Percentiles rank a stretch among this genome's conserved stretches.
Conservation (phyloP, 495 filamentous ascomycete species). For the Terfezia boudieri region DNA sequence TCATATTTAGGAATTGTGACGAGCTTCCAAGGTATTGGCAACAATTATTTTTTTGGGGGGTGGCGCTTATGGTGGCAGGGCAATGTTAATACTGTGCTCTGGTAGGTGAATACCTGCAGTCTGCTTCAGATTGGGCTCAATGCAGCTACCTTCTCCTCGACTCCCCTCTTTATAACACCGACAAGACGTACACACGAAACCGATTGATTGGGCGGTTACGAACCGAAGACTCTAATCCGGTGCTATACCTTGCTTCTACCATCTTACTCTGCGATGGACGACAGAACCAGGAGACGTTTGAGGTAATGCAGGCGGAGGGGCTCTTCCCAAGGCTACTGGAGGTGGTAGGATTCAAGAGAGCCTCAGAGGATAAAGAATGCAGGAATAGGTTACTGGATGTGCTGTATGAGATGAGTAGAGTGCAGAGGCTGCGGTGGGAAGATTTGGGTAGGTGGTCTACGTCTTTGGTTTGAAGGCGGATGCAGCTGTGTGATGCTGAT, state of each 20-base stretch:
- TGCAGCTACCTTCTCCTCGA: constrained; percentile 66
- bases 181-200: constrained; percentile 70
- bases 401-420: constrained; percentile 90
- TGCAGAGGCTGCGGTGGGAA: constrained; percentile 55
- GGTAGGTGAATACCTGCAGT: constrained; percentile 55
- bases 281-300: constrained; percentile 46
- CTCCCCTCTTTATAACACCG: constrained; percentile 45
- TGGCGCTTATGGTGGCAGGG: background rate
- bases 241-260: constrained; percentile 59
- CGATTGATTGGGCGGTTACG: constrained; percentile 83
- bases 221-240: constrained; percentile 57
- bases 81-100: constrained; percentile 1
- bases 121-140: constrained; percentile 61
- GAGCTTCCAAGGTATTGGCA: constrained; percentile 38
- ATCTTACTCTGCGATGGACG: constrained; percentile 83
- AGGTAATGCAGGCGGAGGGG: constrained; percentile 68
- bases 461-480: background rate
- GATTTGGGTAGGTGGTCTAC: constrained; percentile 38
- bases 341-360: constrained; percentile 42
- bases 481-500: background rate
- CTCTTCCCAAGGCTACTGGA: constrained; percentile 66
- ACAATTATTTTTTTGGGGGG: background rate
- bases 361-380: constrained; percentile 49
- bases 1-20: constrained; percentile 61
- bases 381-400: constrained; percentile 61